A percentile compares a stretch with the other conserved stretches of the same genome.
These are phyloP conservation scores for Coccomyxa subellipsoidea DNA, from an alignment of 163 green algal species.

Conservation along the genomic window DNA sequence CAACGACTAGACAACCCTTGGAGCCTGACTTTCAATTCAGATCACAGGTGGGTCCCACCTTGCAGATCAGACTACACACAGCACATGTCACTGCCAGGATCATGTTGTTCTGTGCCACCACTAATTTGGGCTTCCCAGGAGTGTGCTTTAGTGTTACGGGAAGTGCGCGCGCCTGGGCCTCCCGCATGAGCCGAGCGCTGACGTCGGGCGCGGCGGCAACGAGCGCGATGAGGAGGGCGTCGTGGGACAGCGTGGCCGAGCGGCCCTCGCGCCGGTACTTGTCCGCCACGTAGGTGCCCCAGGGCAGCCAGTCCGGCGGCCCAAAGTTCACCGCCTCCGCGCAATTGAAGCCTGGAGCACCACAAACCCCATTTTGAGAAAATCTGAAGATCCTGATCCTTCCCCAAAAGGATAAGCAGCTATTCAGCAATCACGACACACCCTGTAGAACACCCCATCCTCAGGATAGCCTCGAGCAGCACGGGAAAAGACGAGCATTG, in stretches of 20 bases:
- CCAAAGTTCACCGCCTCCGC: slow-evolving; percentile 71
- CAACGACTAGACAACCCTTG: no score
- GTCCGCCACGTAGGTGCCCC: slow-evolving; percentile 51
- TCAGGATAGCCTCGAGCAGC: no score
- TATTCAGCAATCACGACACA: not conserved
- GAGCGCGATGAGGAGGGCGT: slow-evolving; percentile 61
- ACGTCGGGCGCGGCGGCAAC: slow-evolving; percentile 26
- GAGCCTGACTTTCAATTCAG: no score
- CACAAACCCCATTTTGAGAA: not conserved
- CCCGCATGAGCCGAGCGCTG: not conserved
- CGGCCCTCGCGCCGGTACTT: slow-evolving; percentile 61
- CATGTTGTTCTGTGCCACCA: no score
- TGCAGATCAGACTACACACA: no score
- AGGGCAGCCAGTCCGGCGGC: slow-evolving; percentile 54
- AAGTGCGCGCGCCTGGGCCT: not conserved
- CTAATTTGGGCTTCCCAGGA: no score
- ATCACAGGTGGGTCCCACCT: no score
- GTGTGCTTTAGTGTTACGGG: no score
- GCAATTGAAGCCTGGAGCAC: slow-evolving; percentile 50
- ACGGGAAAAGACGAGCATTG: no score
- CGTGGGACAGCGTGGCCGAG: slow-evolving; percentile 59
- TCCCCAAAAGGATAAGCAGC: not conserved
- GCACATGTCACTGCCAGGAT: no score
- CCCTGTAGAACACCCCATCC: no score
- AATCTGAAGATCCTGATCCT: not conserved